Evolutionary conservation across 2,329 filamentous ascomycete genomes (phyloP).

Genomic region (Alternaria longipes): DNA sequence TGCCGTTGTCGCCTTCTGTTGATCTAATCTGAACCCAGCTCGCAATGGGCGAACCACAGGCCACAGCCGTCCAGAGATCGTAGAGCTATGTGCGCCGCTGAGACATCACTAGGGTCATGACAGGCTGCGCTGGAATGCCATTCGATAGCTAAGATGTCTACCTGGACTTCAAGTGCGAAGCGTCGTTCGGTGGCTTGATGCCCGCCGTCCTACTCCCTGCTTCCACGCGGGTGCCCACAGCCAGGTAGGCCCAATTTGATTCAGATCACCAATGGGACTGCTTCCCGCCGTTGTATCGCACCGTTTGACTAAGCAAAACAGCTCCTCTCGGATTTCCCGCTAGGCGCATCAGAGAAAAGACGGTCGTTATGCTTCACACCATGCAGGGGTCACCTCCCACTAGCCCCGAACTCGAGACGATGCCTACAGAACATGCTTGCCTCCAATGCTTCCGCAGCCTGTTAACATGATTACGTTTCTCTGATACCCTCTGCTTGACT

Average conservation of each 20-base stretch:
- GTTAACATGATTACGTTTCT: background rate
- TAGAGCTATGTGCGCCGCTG: constrained; percentile 18
- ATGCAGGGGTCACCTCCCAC: constrained; percentile 2
- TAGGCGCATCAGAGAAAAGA: background rate
- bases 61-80: constrained; percentile 12
- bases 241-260: constrained; percentile 6
- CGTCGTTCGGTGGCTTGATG: constrained; percentile 10
- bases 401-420: constrained; percentile 5
- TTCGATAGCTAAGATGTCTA: constrained; percentile 16
- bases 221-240: constrained; percentile 11
- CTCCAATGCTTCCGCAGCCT: background rate
- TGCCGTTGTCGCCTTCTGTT: background rate
- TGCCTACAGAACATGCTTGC: background rate
- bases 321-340: background rate
- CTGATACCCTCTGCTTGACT: background rate
- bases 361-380: background rate
- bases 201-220: constrained; percentile 1
- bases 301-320: background rate
- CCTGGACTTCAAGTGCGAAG: constrained; percentile 6
- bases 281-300: background rate
- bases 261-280: constrained; percentile 13
- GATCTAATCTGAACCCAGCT: constrained; percentile 10
- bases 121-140: background rate
- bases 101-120: constrained; percentile 20
- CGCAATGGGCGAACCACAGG: constrained; percentile 18